A percentile compares a stretch with the other conserved stretches of the same genome.
Evolutionary conservation across 1,284 basidiomycete species (phyloP).

Genomic region (Fomitopsis pinicola): DNA sequence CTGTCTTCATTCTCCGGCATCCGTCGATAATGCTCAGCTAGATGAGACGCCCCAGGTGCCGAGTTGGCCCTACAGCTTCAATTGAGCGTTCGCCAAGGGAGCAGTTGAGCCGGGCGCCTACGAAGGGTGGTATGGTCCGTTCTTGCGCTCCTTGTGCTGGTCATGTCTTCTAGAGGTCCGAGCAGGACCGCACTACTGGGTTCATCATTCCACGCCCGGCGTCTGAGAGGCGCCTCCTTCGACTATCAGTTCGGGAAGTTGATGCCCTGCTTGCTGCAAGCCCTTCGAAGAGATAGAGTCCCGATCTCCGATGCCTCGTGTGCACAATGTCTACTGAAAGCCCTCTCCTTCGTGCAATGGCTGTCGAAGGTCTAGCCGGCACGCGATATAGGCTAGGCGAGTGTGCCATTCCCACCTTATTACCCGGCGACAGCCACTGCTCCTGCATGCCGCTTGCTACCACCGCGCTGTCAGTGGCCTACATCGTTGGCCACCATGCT

Average conservation of each 20-base stretch:
- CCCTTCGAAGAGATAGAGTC: slow-evolving; percentile 19
- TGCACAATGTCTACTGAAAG: slow-evolving; percentile 12
- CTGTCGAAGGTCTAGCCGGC: slow-evolving; percentile 24
- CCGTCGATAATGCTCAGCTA: neutral
- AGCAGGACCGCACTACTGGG: slow-evolving; percentile 16
- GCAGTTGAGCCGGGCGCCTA: neutral
- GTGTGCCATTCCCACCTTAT: slow-evolving; percentile 24
- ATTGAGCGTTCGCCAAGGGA: neutral
- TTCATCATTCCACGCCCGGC: slow-evolving; percentile 17
- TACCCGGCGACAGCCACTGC: slow-evolving; percentile 16
- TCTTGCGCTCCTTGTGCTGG: neutral
- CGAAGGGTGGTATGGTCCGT: neutral
- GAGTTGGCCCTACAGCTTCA: neutral
- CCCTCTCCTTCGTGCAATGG: slow-evolving; percentile 20
- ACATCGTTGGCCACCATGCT: slow-evolving; percentile 32
- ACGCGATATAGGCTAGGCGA: slow-evolving; percentile 30
- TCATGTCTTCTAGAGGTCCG: slow-evolving; percentile 1
- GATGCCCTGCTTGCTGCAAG: slow-evolving; percentile 11
- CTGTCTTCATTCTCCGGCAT: slow-evolving; percentile 1
- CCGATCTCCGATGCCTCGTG: slow-evolving; percentile 27
- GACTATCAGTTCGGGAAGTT: slow-evolving; percentile 12
- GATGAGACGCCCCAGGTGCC: neutral
- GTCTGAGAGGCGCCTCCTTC: neutral
- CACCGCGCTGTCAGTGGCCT: slow-evolving; percentile 20
- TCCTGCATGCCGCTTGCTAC: slow-evolving; percentile 17